Evolutionary conservation across 2,329 filamentous ascomycete genomes (phyloP).

Genomic region (Hypomyces rosellus): DNA sequence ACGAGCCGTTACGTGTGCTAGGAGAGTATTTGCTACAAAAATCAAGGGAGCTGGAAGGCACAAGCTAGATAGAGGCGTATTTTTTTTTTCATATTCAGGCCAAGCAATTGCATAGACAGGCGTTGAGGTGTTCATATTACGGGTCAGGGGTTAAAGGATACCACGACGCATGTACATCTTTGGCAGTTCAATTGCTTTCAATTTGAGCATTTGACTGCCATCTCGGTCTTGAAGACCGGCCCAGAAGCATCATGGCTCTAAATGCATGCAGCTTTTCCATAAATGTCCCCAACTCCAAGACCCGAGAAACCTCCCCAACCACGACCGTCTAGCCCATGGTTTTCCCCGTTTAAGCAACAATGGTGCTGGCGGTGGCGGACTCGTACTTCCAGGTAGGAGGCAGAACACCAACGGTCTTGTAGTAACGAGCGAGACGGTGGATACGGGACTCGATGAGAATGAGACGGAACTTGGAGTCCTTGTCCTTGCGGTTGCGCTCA

Average conservation of each 20-base stretch:
- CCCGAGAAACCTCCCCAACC: constrained; percentile 30
- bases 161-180: constrained; percentile 22
- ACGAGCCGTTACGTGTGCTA: constrained; percentile 60
- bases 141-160: constrained; percentile 10
- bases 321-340: constrained; percentile 6
- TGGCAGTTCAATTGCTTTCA: constrained; percentile 29
- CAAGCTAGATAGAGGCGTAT: constrained; percentile 13
- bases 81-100: neutral
- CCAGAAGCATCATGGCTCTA: constrained; percentile 38
- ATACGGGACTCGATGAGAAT: constrained; percentile 99
- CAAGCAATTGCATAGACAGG: constrained; percentile 3
- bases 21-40: constrained; percentile 65
- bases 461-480: constrained; percentile 99
- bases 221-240: constrained; percentile 27
- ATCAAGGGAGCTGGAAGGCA: constrained; percentile 56
- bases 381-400: constrained; percentile 99
- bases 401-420: constrained; percentile 86
- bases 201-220: constrained; percentile 27
- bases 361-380: constrained; percentile 89
- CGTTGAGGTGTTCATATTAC: constrained; percentile 9
- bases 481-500: constrained; percentile 99
- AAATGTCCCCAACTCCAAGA: constrained; percentile 39
- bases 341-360: constrained; percentile 55
- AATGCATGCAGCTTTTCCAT: constrained; percentile 40
- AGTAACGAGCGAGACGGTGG: constrained; percentile 98